Evolutionary conservation across 2,329 filamentous ascomycete genomes (phyloP), one percentile per base, ranked within the genome.

Genomic region (Stachybotrys echinatus): DNA sequence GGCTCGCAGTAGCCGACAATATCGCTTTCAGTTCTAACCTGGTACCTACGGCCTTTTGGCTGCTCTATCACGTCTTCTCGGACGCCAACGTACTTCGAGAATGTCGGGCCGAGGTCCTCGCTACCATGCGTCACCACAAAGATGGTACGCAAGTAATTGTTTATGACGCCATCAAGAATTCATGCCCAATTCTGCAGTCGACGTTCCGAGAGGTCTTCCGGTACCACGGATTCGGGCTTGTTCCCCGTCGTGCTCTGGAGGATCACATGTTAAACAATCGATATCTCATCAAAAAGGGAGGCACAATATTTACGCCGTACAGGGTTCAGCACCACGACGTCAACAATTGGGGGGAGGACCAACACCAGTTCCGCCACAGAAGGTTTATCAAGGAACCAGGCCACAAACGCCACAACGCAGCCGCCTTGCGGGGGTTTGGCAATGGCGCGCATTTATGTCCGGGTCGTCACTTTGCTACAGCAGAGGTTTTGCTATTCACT

Each of bases 241-340:
- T 4, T 10, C 12, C 40, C 23, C 23, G 40, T 19, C 6, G 34
- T 3, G 39, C 43, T 2, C 14, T 20, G n/a, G 19, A 45, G 22
- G 48, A 49, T 42, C 7, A 19, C 12, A 18, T 49, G 31, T 10
- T 49, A 19, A 23, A 44, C n/a, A 39, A 21, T n/a, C 5, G 5
- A n/a, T 49, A 44, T 45, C 23, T 49, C 5, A 22, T 49, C 17
- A 49, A 49, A 23, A 49, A 45, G 22, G 48, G 42, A 10, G 31
- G 34, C 21, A 34, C n/a, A 17, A 23, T 45, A 23, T 19, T 49
- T 39, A 49, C 23, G 4, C 34, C 40, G 10, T 19, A 3, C 7
- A 6, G 21, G 14, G 39, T 49, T 17, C 39, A 34, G 10, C 48
- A 49, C 18, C 34, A 22, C 17, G 40, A 49, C 23, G 12, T 19